Base-by-base conservation (phyloP, 768 basidiomycete genomes). In the Nidularia sp. region DNA sequence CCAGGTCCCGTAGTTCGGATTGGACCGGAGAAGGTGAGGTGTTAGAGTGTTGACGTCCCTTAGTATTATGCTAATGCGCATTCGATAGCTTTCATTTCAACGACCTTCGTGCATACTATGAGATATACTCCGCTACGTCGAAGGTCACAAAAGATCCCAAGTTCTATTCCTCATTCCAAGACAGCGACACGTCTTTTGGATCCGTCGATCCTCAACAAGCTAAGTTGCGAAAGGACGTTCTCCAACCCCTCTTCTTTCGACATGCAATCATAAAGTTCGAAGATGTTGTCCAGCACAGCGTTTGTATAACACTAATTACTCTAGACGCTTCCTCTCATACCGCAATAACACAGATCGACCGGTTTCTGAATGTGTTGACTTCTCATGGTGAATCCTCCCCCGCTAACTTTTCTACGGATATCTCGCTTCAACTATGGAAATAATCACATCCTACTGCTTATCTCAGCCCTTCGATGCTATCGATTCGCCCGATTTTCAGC, bases 51-150 rank as follows among this genome's bases (percentile, higher is more conserved):
- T 29, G 25, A 29, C 25, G 25, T 29, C 4, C 25, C 25, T 29
- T 29, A 29, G 25, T 29, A 4, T 29, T 29, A 29, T 29, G 25
- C 25, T 35, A 18, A 34, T 56, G 8, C 42, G 42, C 8, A 12
- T 15, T 43, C 12, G n/a, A 29, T 42, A 73, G 74, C 60, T 74
- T 74, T 25, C 73, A 72, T 49, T 75, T 74, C 62, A 61, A 54
- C 33, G 62, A 66, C 29, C 65, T 66, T 5, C 45, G 55, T 10
- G 71, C 66, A 8, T 73, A 65, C 53, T 54, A 55, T 18, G 66
- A 70, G 31, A 71, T 75, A 34, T 71, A 74, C 52, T 35, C 55
- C 1, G 52, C 25, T 29, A 29, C 57, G 3, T 55, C 52, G n/a
- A 63, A 54, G 10, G 65, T 68, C 35, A 60, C 59, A 15, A 71